Conservation (phyloP, 176 grass and related monocot genomes). For the Eleusine indica region DNA sequence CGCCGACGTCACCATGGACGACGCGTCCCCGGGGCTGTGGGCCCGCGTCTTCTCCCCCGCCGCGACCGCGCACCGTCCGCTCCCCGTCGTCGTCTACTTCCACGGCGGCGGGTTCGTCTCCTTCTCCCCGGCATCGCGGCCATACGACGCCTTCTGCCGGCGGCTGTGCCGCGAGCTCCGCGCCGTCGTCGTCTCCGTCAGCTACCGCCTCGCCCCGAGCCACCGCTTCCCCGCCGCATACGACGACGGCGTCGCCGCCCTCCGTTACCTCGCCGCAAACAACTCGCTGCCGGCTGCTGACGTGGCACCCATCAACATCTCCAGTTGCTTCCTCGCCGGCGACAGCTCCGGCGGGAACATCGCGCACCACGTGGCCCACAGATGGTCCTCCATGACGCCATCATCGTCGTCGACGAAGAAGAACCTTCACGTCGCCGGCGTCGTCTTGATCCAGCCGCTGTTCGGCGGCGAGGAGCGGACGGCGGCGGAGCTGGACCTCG, state of each 20-base stretch:
- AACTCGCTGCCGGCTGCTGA: background rate
- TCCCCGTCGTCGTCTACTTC: conserved; percentile 57
- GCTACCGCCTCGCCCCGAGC: conserved; percentile 65
- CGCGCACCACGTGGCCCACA: background rate
- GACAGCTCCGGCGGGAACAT: background rate
- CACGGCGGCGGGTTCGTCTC: conserved; percentile 71
- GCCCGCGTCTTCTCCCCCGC: conserved; percentile 46
- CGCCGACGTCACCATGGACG: conserved; percentile 45
- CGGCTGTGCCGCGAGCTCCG: conserved; percentile 39
- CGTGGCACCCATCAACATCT: background rate
- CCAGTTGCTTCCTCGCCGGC: background rate
- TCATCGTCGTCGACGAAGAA: too few relatives aligned
- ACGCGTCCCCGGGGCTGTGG: conserved; percentile 37
- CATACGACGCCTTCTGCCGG: conserved; percentile 48
- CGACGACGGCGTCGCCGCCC: conserved; percentile 46
- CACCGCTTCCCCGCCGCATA: conserved; percentile 63
- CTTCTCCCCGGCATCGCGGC: conserved; percentile 39
- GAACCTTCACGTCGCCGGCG: background rate
- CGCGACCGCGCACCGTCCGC: background rate
- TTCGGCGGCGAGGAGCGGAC: background rate
- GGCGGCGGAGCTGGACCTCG: background rate
- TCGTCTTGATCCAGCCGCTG: conserved; percentile 19
- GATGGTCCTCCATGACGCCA: too few relatives aligned
- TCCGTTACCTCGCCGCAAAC: background rate
- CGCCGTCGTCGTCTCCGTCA: conserved; percentile 53